Conservation (phyloP, 495 filamentous ascomycete species). For the Aspergillus avenaceus region DNA sequence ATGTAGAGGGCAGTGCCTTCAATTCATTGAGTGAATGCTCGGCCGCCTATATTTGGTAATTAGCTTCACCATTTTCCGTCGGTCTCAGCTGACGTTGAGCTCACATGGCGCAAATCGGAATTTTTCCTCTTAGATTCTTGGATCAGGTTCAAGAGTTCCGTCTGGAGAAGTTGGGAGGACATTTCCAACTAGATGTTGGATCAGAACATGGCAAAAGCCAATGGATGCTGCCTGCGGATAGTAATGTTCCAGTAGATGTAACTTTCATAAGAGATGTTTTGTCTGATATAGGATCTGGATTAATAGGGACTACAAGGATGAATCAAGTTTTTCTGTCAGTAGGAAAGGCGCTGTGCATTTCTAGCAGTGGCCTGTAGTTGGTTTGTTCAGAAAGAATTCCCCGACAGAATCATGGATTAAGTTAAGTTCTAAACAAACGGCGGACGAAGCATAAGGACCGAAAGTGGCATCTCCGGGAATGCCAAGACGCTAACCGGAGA, state of each 20-base stretch:
- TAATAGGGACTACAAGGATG: too few relatives aligned
- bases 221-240: conserved; percentile 4
- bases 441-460: too few relatives aligned
- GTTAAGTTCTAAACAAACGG: too few relatives aligned
- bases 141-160: conserved; percentile 86
- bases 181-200: conserved; percentile 49
- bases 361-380: not conserved
- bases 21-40: conserved; percentile 92
- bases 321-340: too few relatives aligned
- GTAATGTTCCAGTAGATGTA: too few relatives aligned
- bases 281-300: too few relatives aligned
- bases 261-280: conserved; percentile 14
- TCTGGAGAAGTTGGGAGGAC: conserved; percentile 86
- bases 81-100: conserved; percentile 17
- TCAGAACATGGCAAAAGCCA: conserved; percentile 33
- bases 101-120: conserved; percentile 77
- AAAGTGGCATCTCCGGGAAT: conserved; percentile 36
- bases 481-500: conserved; percentile 33
- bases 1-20: conserved; percentile 69
- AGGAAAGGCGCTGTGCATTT: not conserved
- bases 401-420: not conserved
- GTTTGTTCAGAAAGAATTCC: too few relatives aligned
- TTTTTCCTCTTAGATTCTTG: conserved; percentile 95
- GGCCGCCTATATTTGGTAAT: conserved; percentile 60
- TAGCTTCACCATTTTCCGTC: conserved; percentile 12